These are phyloP conservation scores for Persicaria maculosa DNA, from an alignment of 148 eudicot species.

Conservation along the genomic window DNA sequence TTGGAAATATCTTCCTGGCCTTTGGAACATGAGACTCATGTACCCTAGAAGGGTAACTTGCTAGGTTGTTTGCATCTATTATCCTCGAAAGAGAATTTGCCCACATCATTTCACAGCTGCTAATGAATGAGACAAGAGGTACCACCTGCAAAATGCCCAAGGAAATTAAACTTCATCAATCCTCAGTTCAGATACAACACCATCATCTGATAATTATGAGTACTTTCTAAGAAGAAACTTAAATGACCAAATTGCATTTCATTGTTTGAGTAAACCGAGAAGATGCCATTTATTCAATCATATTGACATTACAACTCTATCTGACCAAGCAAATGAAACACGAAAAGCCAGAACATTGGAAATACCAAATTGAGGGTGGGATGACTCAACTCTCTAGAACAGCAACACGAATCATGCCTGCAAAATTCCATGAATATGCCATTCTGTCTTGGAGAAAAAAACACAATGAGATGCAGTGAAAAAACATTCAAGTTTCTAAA, in stretches of 20 bases:
- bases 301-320: background rate
- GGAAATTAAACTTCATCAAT: background rate
- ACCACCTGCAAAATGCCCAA: conserved; percentile 41
- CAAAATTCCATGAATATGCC: conserved; percentile 56
- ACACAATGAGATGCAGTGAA: background rate
- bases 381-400: conserved; percentile 25
- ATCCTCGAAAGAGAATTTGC: conserved; percentile 28
- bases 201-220: background rate
- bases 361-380: conserved; percentile 50
- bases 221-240: background rate
- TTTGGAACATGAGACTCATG: conserved; percentile 25
- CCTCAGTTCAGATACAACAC: background rate
- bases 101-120: conserved; percentile 49
- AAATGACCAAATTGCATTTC: background rate
- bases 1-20: conserved; percentile 38
- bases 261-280: background rate
- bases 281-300: conserved; percentile 2
- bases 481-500: background rate
- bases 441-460: conserved; percentile 33
- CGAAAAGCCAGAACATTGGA: conserved; percentile 8
- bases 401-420: conserved; percentile 53
- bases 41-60: conserved; percentile 23
- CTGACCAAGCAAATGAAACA: conserved; percentile 6
- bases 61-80: conserved; percentile 21
- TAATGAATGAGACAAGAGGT: conserved; percentile 49